Evolutionary conservation across 2,329 filamentous ascomycete genomes (phyloP).

Genomic region (Didymella pomorum): DNA sequence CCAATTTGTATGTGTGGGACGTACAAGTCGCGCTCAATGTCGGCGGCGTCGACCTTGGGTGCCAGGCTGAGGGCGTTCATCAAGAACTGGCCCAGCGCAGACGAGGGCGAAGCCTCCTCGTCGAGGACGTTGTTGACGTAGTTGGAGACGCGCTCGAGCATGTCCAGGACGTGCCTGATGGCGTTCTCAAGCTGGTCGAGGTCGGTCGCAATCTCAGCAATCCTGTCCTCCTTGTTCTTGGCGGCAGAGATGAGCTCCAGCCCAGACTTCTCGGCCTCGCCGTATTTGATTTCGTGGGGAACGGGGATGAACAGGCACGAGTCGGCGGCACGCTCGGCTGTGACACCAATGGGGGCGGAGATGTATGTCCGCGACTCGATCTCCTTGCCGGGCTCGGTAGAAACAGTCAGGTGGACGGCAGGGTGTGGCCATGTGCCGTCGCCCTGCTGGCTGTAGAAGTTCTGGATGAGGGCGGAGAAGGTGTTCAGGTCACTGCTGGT

Average conservation of each 20-base stretch:
- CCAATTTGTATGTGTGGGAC: conserved; percentile 39
- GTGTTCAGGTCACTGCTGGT: conserved; percentile 97
- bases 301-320: conserved; percentile 98
- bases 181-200: conserved; percentile 88
- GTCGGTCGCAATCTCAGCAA: conserved; percentile 79
- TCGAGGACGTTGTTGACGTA: conserved; percentile 95
- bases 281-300: conserved; percentile 91
- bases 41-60: conserved; percentile 88
- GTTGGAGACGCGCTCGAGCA: conserved; percentile 88
- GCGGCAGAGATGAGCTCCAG: conserved; percentile 86
- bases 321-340: conserved; percentile 91
- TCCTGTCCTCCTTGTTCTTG: conserved; percentile 78
- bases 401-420: conserved; percentile 96
- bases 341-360: conserved; percentile 92
- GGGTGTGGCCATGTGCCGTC: conserved; percentile 97
- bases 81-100: conserved; percentile 91
- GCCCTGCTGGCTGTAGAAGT: conserved; percentile 97
- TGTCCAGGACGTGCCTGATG: conserved; percentile 84
- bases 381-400: conserved; percentile 84
- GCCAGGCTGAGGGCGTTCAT: conserved; percentile 92
- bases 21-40: conserved; percentile 94
- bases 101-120: conserved; percentile 88
- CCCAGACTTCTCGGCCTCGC: conserved; percentile 77
- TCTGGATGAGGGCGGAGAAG: conserved; percentile 98
- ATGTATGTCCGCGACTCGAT: conserved; percentile 95